Conservation (phyloP, 2,329 filamentous ascomycete genomes). For the Paracoccidioides lutzii region DNA sequence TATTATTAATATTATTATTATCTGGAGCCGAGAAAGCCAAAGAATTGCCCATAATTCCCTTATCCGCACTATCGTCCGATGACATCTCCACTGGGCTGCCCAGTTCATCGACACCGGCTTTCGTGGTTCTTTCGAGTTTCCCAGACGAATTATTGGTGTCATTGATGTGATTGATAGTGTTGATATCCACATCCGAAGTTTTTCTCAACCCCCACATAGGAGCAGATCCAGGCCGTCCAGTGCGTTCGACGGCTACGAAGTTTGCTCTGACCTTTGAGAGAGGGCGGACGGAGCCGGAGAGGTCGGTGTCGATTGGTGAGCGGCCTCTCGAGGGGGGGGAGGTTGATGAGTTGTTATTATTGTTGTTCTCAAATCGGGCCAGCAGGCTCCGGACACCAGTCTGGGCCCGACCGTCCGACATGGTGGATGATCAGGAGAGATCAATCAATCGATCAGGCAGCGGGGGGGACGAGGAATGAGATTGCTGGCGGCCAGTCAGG, state of each 20-base stretch:
- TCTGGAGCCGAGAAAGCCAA: neutral
- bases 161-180: neutral
- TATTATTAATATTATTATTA: slow-evolving; percentile 1
- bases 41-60: neutral
- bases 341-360: slow-evolving; percentile 47
- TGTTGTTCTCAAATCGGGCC: slow-evolving; percentile 68
- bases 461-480: neutral
- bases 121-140: slow-evolving; percentile 20
- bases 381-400: slow-evolving; percentile 59
- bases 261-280: slow-evolving; percentile 63
- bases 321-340: slow-evolving; percentile 57
- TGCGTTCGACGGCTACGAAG: slow-evolving; percentile 57
- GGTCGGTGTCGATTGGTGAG: slow-evolving; percentile 44
- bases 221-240: slow-evolving; percentile 25
- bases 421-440: slow-evolving; percentile 7
- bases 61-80: slow-evolving; percentile 5
- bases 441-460: neutral
- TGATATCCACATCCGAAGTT: slow-evolving; percentile 21
- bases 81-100: slow-evolving; percentile 16
- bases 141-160: slow-evolving; percentile 16
- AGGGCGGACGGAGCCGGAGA: slow-evolving; percentile 40
- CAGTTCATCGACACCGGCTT: slow-evolving; percentile 17
- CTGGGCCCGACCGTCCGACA: slow-evolving; percentile 12
- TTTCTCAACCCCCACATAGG: slow-evolving; percentile 32
- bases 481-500: neutral